These are phyloP conservation scores for Blastobotrys malaysiensis DNA, from an alignment of 1,139 yeast species.

Conservation along the genomic window DNA sequence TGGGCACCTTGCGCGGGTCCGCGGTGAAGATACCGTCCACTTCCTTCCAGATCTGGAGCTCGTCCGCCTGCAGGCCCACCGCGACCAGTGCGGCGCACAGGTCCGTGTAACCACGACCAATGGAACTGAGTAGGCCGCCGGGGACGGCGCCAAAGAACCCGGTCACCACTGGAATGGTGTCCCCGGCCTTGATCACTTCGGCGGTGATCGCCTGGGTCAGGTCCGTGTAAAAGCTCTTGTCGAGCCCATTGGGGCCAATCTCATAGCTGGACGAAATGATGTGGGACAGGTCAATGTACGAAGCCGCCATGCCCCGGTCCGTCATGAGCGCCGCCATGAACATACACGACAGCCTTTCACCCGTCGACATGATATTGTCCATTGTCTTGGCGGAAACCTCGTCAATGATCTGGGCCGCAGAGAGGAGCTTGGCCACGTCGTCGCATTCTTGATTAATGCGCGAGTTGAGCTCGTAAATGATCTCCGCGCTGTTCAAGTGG, in stretches of 20 bases:
- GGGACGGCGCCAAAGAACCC: conserved; percentile 95
- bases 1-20: conserved; percentile 91
- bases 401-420: conserved; percentile 87
- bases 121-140: conserved; percentile 86
- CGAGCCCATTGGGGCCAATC: conserved; percentile 36
- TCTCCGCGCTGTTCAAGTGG: conserved; percentile 42
- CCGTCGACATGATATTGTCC: conserved; percentile 87
- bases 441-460: conserved; percentile 63
- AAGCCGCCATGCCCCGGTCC: conserved; percentile 71
- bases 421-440: conserved; percentile 60
- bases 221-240: conserved; percentile 57
- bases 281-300: conserved; percentile 71
- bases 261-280: conserved; percentile 42
- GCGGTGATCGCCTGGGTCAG: conserved; percentile 58
- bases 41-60: conserved; percentile 96
- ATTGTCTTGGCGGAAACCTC: conserved; percentile 85
- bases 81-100: conserved; percentile 95
- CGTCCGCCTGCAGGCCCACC: conserved; percentile 87
- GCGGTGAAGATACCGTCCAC: conserved; percentile 99
- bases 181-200: conserved; percentile 44
- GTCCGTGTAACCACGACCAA: conserved; percentile 97
- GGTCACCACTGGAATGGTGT: conserved; percentile 76
- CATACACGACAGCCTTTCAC: conserved; percentile 86
- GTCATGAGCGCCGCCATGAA: conserved; percentile 82
- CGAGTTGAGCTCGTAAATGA: conserved; percentile 46